These are phyloP conservation scores for Saturnispora bothae DNA, from an alignment of 805 yeast genomes.

Conservation along the genomic window DNA sequence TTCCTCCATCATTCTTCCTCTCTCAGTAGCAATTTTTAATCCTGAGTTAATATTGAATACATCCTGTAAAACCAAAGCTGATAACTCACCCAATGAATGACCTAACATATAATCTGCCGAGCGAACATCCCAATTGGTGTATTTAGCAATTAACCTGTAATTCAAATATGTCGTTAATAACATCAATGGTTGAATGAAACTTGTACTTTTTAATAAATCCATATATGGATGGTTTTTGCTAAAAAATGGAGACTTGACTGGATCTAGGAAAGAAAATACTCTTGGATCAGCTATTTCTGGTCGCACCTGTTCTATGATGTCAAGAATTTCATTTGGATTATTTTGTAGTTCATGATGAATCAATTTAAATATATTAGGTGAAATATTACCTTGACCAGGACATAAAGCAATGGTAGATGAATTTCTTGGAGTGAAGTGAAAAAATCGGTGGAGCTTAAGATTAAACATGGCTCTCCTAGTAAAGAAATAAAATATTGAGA, in stretches of 20 bases:
- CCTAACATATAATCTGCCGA: constrained; percentile 22
- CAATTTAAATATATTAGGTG: constrained; percentile 9
- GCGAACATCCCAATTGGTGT: constrained; percentile 14
- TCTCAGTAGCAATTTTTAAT: constrained; percentile 17
- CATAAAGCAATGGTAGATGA: constrained; percentile 13
- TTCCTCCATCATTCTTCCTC: constrained; percentile 27
- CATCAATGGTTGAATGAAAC: constrained; percentile 13
- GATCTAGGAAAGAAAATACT: constrained; percentile 5
- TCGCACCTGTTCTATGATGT: constrained; percentile 1
- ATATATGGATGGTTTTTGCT: not conserved
- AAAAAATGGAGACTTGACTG: constrained; percentile 3
- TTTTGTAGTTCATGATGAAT: constrained; percentile 9
- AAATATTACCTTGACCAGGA: constrained; percentile 26
- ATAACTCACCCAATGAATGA: constrained; percentile 29
- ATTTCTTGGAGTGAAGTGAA: not conserved
- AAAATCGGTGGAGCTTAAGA: too few species aligned
- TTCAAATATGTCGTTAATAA: constrained; percentile 18
- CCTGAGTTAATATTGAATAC: constrained; percentile 20
- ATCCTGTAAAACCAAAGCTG: constrained; percentile 22
- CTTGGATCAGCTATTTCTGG: constrained; percentile 3
- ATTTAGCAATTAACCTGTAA: constrained; percentile 12
- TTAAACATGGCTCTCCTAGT: too few species aligned
- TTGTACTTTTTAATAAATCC: constrained; percentile 6
- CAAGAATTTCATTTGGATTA: not conserved
- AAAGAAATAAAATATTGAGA: too few species aligned